Evolutionary conservation across 371 early-diverging fungal genomes (phyloP).

Genomic region (Apophysomyces ossiformis): DNA sequence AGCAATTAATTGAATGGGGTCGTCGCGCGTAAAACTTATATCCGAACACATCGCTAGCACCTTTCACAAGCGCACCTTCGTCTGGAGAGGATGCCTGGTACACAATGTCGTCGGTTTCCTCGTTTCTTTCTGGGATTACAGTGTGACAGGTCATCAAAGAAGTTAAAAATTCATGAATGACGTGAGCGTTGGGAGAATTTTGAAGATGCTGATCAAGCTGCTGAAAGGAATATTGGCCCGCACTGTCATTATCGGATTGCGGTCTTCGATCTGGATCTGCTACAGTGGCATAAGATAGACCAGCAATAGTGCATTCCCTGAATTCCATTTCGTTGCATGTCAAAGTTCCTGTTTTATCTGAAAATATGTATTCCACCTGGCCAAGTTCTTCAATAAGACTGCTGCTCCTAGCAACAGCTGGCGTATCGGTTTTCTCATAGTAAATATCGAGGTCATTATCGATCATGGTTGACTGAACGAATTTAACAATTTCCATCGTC

Average conservation of each 20-base stretch:
- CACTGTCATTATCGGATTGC: conserved; percentile 27
- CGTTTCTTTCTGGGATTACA: conserved; percentile 86
- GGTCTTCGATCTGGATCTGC: conserved; percentile 67
- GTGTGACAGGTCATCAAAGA: conserved; percentile 96
- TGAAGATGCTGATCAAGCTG: conserved; percentile 63
- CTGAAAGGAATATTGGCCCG: conserved; percentile 64
- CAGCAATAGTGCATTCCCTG: conserved; percentile 82
- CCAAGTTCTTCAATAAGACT: conserved; percentile 95
- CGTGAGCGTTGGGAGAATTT: conserved; percentile 50
- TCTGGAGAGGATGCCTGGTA: conserved; percentile 94
- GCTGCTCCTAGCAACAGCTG: conserved; percentile 88
- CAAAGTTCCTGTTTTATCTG: conserved; percentile 95
- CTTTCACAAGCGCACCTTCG: conserved; percentile 87
- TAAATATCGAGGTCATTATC: conserved; percentile 86
- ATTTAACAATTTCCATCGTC: conserved; percentile 92
- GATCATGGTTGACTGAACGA: conserved; percentile 79
- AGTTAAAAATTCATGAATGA: conserved; percentile 74
- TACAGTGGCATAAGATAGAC: conserved; percentile 69
- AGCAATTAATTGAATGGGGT: conserved; percentile 83
- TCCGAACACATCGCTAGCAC: conserved; percentile 69
- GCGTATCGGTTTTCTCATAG: conserved; percentile 81
- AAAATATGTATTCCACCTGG: conserved; percentile 85
- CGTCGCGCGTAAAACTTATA: conserved; percentile 80
- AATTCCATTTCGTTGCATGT: conserved; percentile 98
- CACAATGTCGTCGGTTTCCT: conserved; percentile 55